Evolutionary conservation across 805 yeast genomes (phyloP), one percentile per base, ranked within the genome.

Genomic region (Candida krabiensis): DNA sequence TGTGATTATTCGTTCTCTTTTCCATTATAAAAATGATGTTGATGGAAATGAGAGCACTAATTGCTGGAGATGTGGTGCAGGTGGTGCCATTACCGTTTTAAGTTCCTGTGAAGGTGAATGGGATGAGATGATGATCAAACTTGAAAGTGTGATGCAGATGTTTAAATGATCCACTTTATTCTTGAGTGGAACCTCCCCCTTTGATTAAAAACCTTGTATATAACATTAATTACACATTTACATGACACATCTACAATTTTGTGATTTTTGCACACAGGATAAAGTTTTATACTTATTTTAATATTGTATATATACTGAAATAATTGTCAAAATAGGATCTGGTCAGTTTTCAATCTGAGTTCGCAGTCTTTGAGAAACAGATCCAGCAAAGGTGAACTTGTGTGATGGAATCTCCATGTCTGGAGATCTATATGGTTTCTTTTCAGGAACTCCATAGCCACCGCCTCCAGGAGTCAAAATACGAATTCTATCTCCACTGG

Each of bases 1-100:
- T 48, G 99, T 93, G 5, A 79, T 89, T 28, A 93, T 93, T 40
- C 71, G 99, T 30, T 86, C 96, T 2, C 70, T 88, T 36, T 88
- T 79, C 58, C 75, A 76, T 41, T 86, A 87, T 57, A 55, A 64
- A 17, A 65, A 72, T 25, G 88, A 81, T 49, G 27, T 56, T 11
- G 30, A 37, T 13, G 33, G 32, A 9, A 33, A 30, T 1, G 53
- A 51, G 4, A 41, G 38, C 2, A 44, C 46, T 1, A 46, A 52
- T 11, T 63, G 65, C 2, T 93, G 96, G 95, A 70, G 88, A 45
- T 77, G 91, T 38, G 99, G 99, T 1, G 99, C 99, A 6, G 99
- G 99, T 12, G 99, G 99, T 4, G 99, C 98, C 13, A 80, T 93
- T 30, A 93, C 98, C 0, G 90, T 89, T 2, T 67, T 93, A 43